phyloP scores from a whole-genome alignment of 148 eudicot genomes.

The Rhododendron simsii region DNA sequence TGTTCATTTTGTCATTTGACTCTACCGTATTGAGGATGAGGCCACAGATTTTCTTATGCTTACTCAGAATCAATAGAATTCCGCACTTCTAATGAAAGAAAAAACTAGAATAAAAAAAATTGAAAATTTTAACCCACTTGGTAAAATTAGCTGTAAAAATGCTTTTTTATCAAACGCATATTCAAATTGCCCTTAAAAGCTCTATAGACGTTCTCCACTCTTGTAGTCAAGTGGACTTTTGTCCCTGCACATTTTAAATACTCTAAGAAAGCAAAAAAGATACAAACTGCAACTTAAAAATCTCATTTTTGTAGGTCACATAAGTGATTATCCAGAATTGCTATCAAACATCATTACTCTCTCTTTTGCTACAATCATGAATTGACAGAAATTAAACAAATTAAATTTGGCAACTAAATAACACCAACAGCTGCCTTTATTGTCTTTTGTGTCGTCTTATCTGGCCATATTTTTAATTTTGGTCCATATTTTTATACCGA shows the following conservation, averaged over 20 bases:
- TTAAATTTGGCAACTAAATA: too few relatives aligned
- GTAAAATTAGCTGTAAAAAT: background rate
- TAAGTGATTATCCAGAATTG: too few relatives aligned
- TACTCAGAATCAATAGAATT: too few relatives aligned
- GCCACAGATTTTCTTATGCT: background rate
- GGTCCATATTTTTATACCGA: too few relatives aligned
- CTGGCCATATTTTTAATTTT: too few relatives aligned
- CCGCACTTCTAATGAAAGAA: background rate
- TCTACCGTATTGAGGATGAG: background rate
- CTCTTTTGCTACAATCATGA: too few relatives aligned
- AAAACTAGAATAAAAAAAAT: background rate
- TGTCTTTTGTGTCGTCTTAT: too few relatives aligned
- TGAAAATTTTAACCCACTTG: background rate
- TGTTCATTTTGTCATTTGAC: background rate
- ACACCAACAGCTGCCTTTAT: too few relatives aligned
- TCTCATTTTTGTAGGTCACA: too few relatives aligned
- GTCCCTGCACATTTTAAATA: background rate
- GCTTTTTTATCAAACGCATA: background rate
- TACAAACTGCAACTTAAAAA: too few relatives aligned
- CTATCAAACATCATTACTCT: too few relatives aligned
- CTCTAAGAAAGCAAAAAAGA: background rate
- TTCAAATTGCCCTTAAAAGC: background rate
- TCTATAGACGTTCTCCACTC: background rate
- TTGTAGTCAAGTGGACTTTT: background rate
- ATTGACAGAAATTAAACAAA: too few relatives aligned